Conservation (phyloP, 768 basidiomycete genomes). For the Tulasnella sp. region DNA sequence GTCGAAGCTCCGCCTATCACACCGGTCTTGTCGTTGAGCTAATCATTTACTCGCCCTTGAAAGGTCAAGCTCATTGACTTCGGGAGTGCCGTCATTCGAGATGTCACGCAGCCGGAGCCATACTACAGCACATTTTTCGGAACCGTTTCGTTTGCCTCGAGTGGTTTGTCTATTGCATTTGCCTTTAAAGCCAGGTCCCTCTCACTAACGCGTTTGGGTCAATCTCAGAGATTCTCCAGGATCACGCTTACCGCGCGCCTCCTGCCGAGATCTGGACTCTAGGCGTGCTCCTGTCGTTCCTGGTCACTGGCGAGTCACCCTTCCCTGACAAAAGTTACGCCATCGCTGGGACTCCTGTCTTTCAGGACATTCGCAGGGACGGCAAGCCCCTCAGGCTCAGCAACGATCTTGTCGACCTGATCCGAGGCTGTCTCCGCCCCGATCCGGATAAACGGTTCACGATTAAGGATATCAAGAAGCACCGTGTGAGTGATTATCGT, state of each 20-base stretch:
- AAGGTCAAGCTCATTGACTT: slow-evolving; percentile 95
- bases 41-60: background rate
- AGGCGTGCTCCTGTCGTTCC: slow-evolving; percentile 32
- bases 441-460: slow-evolving; percentile 22
- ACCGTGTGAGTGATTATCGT: slow-evolving; percentile 10
- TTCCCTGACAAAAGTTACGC: slow-evolving; percentile 24
- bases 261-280: slow-evolving; percentile 34
- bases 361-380: slow-evolving; percentile 16
- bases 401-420: slow-evolving; percentile 21
- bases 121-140: slow-evolving; percentile 56
- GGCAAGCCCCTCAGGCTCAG: slow-evolving; percentile 17
- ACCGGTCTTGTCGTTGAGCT: no score
- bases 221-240: slow-evolving; percentile 30
- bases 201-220: background rate
- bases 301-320: slow-evolving; percentile 32
- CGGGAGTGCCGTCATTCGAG: slow-evolving; percentile 71
- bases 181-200: background rate
- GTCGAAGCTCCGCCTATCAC: no score
- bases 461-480: slow-evolving; percentile 22
- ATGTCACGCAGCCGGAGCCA: slow-evolving; percentile 50
- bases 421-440: slow-evolving; percentile 23
- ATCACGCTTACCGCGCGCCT: slow-evolving; percentile 28
- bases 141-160: slow-evolving; percentile 25
- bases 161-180: background rate
- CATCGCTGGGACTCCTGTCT: slow-evolving; percentile 20